These are phyloP conservation scores for Globisporangium ultimum DNA, from an alignment of 352 stramenopile genomes.

Conservation along the genomic window DNA sequence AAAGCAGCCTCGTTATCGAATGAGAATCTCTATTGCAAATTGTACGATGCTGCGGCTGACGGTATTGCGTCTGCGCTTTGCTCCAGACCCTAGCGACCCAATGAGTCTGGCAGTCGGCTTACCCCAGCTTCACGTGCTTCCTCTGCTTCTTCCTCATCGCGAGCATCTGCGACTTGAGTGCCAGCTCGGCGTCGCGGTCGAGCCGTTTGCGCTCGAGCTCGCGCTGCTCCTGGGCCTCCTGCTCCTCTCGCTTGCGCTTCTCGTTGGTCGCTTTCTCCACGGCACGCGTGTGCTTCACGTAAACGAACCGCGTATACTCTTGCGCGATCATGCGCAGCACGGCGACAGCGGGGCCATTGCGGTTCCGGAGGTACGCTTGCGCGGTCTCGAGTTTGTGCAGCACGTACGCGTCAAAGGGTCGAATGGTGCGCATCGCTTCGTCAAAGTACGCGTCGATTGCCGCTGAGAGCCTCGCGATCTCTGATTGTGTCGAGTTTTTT, in stretches of 20 bases:
- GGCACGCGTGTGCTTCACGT: conserved; percentile 77
- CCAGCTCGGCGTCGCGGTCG: conserved; percentile 58
- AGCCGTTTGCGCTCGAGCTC: conserved; percentile 68
- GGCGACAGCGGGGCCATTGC: conserved; percentile 57
- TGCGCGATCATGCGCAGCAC: conserved; percentile 69
- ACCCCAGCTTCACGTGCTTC: conserved; percentile 27
- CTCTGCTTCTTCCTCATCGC: conserved; percentile 78
- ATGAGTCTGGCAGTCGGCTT: neutral
- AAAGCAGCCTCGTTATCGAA: no score
- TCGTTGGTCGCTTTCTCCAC: conserved; percentile 67
- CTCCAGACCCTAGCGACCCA: neutral
- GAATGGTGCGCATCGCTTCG: conserved; percentile 58
- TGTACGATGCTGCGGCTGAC: neutral
- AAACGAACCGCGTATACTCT: conserved; percentile 84
- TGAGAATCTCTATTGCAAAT: conserved; percentile 3
- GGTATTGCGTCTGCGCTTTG: neutral
- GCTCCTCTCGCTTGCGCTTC: conserved; percentile 66
- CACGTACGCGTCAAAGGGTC: conserved; percentile 71
- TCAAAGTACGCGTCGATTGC: conserved; percentile 52
- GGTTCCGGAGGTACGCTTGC: conserved; percentile 48
- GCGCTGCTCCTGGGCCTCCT: conserved; percentile 51
- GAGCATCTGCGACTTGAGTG: conserved; percentile 78
- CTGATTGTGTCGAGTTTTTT: neutral
- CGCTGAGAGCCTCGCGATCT: conserved; percentile 21
- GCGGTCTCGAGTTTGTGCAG: conserved; percentile 60